Evolutionary conservation across 352 stramenopile species (phyloP).

Genomic region (Phytopythium montanum): DNA sequence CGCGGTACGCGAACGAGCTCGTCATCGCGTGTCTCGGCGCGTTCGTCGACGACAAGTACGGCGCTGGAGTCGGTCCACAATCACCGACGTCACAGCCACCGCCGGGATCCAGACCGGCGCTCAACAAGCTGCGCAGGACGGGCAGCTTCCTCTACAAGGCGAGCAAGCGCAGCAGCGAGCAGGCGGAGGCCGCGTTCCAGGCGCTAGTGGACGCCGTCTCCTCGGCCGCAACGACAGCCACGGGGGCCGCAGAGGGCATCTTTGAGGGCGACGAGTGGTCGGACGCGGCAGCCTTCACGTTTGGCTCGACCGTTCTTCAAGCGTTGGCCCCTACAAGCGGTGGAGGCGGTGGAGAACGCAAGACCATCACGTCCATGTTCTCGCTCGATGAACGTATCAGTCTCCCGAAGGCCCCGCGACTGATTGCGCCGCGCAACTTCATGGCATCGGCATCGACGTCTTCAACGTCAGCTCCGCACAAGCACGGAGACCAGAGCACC

Average conservation of each 20-base stretch:
- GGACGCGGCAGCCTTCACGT: slow-evolving; percentile 28
- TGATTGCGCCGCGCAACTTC: slow-evolving; percentile 45
- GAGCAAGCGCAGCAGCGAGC: slow-evolving; percentile 57
- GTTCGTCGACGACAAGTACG: slow-evolving; percentile 35
- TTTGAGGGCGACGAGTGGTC: slow-evolving; percentile 60
- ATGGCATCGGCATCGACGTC: slow-evolving; percentile 13
- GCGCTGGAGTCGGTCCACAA: slow-evolving; percentile 8
- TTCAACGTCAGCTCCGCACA: slow-evolving; percentile 17
- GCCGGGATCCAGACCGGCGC: slow-evolving; percentile 28
- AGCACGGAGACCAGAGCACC: slow-evolving; percentile 18
- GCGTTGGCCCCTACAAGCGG: slow-evolving; percentile 6
- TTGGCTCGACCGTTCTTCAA: slow-evolving; percentile 25
- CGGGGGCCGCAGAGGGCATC: slow-evolving; percentile 26
- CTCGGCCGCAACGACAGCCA: slow-evolving; percentile 36
- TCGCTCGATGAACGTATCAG: slow-evolving; percentile 58
- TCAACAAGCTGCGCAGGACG: slow-evolving; percentile 55
- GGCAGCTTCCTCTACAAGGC: slow-evolving; percentile 69
- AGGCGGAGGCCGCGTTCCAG: slow-evolving; percentile 71
- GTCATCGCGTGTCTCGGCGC: slow-evolving; percentile 38
- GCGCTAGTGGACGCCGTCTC: slow-evolving; percentile 61
- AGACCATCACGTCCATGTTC: slow-evolving; percentile 47
- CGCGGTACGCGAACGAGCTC: slow-evolving; percentile 67
- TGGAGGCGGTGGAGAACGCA: slow-evolving; percentile 26
- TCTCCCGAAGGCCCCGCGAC: slow-evolving; percentile 43
- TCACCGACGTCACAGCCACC: slow-evolving; percentile 14